These are phyloP conservation scores for Ramichloridium luteum DNA, from an alignment of 2,329 filamentous ascomycete genomes.

Conservation along the genomic window DNA sequence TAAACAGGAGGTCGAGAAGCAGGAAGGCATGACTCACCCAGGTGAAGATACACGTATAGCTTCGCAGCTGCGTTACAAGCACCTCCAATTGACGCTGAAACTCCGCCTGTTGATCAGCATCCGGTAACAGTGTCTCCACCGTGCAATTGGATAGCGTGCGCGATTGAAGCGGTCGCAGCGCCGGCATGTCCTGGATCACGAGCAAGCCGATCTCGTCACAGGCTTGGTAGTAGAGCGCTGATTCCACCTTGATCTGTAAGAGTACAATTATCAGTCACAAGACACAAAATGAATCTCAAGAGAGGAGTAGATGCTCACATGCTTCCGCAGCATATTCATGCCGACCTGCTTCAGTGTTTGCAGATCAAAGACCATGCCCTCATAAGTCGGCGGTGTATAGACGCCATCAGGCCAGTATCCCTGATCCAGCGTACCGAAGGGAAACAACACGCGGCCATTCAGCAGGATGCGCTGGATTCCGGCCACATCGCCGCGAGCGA, in stretches of 20 bases:
- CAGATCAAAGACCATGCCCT: slow-evolving; percentile 57
- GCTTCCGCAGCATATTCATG: slow-evolving; percentile 60
- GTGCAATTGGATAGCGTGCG: slow-evolving; percentile 24
- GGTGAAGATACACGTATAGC: slow-evolving; percentile 51
- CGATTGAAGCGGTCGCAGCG: slow-evolving; percentile 33
- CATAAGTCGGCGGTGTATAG: slow-evolving; percentile 50
- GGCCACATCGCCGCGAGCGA: slow-evolving; percentile 44
- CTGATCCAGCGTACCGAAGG: slow-evolving; percentile 58
- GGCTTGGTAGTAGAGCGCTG: slow-evolving; percentile 54
- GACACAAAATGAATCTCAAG: not conserved
- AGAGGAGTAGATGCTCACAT: slow-evolving; percentile 23
- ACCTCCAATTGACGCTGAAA: slow-evolving; percentile 52
- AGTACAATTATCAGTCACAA: not conserved
- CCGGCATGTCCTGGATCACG: slow-evolving; percentile 62
- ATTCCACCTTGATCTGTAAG: slow-evolving; percentile 49
- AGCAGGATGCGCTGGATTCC: slow-evolving; percentile 50
- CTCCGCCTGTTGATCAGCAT: slow-evolving; percentile 45
- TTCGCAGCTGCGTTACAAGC: slow-evolving; percentile 50
- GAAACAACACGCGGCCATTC: slow-evolving; percentile 57
- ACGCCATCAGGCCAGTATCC: slow-evolving; percentile 60
- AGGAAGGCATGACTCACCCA: slow-evolving; percentile 37
- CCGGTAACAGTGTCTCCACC: slow-evolving; percentile 21
- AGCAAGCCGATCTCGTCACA: slow-evolving; percentile 54
- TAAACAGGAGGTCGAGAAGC: not conserved
- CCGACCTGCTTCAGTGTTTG: slow-evolving; percentile 52